Base-by-base conservation (phyloP, 345 rosid species). In the Euclidium syriacum region DNA sequence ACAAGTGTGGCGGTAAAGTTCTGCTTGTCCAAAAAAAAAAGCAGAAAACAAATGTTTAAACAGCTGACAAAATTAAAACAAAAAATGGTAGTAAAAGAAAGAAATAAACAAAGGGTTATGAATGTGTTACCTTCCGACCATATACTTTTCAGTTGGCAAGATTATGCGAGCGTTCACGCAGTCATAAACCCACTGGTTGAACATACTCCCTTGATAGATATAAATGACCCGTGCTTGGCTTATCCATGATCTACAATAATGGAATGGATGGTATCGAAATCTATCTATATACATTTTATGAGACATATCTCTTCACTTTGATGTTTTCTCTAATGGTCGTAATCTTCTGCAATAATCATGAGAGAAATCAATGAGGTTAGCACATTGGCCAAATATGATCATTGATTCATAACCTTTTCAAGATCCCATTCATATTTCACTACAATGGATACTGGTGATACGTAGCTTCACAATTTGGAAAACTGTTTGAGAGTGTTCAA, bases 131-230 rank as follows among this genome's bases (percentile, higher is more conserved):
- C 88, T 88, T 65, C 98, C 95, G 52, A 86, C 92, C 73, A 78
- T 43, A 64, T 88, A 94, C 17, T 64, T 73, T 12, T 85, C 91
- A 27, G 79, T 77, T 56, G 95, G 97, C 65, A 94, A 79, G 73
- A 81, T 74, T 40, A 94, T 72, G 36, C 90, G 75, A 22, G 97
- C 78, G 79, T 90, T 90, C 62, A 90, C 75, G 23, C 84, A 87
- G 70, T 94, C 97, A 52, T 67, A 85, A 59, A 94, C 70, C 99
- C 97, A 94, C 70, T 90, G 99, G 99, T 63, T 90, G 99, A 51
- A 89, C 78, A 80, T 90, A 87, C 50, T 81, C 87, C 75, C 92
- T 83, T 12, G 97, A 90, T 12, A 94, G 83, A 66, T 82, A 85
- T 56, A 61, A 30, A 71, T 94, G 99, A 54, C 90, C 96, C 52